phyloP scores from a whole-genome alignment of 1,284 basidiomycete species.

The Phylloporus sp. region DNA sequence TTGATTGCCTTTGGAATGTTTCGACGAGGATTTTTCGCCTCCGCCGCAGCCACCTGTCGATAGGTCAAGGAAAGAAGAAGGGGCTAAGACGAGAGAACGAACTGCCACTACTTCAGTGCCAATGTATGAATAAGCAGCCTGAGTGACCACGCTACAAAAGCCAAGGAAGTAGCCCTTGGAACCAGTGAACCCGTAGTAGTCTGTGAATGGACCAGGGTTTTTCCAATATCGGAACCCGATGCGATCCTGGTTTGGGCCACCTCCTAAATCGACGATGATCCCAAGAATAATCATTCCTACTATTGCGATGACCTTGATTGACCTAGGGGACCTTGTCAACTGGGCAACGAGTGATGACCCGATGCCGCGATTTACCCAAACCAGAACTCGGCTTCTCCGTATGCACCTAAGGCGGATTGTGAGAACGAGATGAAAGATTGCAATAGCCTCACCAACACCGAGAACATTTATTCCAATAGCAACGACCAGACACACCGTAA shows the following conservation, averaged over 20 bases:
- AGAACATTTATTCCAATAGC: constrained; percentile 67
- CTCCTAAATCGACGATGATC: constrained; percentile 53
- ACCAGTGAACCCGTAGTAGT: constrained; percentile 40
- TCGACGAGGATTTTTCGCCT: constrained; percentile 43
- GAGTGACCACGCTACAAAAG: constrained; percentile 53
- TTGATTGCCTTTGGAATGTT: constrained; percentile 54
- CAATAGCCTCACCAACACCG: constrained; percentile 52
- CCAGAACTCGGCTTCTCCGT: constrained; percentile 65
- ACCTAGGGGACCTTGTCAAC: constrained; percentile 30
- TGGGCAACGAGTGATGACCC: neutral
- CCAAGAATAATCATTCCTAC: constrained; percentile 54
- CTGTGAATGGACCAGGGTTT: constrained; percentile 50
- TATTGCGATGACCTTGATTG: constrained; percentile 56
- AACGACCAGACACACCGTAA: constrained; percentile 67
- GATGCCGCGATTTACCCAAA: constrained; percentile 38
- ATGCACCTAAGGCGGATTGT: constrained; percentile 41
- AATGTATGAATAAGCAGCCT: constrained; percentile 57
- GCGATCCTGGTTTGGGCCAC: constrained; percentile 48
- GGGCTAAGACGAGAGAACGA: constrained; percentile 10
- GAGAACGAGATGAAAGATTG: neutral
- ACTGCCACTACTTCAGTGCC: constrained; percentile 67
- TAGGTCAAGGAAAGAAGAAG: constrained; percentile 2
- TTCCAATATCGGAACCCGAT: constrained; percentile 59
- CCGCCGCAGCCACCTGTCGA: constrained; percentile 56
- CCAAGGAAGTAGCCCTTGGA: constrained; percentile 52